Evolutionary conservation across 2,329 filamentous ascomycete genomes (phyloP), one percentile per base, ranked within the genome.

Genomic region (Drechslerella coelobrocha): DNA sequence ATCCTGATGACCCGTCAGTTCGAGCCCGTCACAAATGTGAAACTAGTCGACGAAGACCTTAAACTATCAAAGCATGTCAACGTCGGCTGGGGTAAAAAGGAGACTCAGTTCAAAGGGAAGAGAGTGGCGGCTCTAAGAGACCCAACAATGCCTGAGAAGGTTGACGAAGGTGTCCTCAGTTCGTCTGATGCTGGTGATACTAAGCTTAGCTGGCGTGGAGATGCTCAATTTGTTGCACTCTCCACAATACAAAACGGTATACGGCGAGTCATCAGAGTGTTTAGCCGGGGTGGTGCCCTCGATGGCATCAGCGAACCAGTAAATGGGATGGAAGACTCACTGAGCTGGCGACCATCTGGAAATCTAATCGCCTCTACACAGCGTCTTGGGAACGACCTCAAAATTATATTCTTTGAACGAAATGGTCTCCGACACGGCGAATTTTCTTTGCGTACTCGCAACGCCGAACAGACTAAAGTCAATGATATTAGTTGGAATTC

Each of bases 401-500:
- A 96, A 74, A 87, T 97, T 47, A 87, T 96, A 2, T 99, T 99
- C 79, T 99, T 99, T 75, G 94, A 99, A 80, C 85, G 92, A 56
- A 99, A 99, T 76, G 94, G 94, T n/a, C 83, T 99, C 66, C 86
- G 93, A n/a, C 94, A 99, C 79, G 94, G 94, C 2, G 86, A 97
- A 74, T 99, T 97, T 76, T 86, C 86, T n/a, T 82, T 99, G 17
- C 86, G 90, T 50, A 78, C 88, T 31, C 85, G 83, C 2, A 81
- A 84, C 52, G 79, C 84, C 60, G 78, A 83, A 6, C 79, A 84
- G 74, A 83, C 82, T 9, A 83, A 83, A 43, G 81, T 83, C 53
- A 87, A 96, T 60, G 80, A 81, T 26, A 81, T 99, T 12, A 84
- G 85, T 51, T 99, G 94, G 94, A 99, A 97, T 77, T 84, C 86